Evolutionary conservation across 2,329 filamentous ascomycete species (phyloP), one percentile per base, ranked within the genome.

Genomic region (Fusarium drepaniforme): DNA sequence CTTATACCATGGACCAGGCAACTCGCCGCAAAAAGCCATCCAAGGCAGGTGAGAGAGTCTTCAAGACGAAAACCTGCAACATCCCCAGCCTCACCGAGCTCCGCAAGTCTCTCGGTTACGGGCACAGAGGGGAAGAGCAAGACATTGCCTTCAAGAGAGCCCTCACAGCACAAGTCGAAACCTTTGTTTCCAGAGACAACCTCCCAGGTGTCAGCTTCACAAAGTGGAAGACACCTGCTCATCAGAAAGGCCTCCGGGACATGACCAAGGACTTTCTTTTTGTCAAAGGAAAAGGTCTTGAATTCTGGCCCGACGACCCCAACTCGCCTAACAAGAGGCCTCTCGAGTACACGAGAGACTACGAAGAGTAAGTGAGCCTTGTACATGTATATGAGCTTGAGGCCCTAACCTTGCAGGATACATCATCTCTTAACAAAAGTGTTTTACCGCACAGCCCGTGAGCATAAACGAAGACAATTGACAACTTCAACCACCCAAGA

Each of bases 61-160:
- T 67, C 9, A 70, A 53, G n/a, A 70, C 58, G 16, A 74, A 68
- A 21, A 30, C 65, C 1, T 56, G n/a, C 18, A 30, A 53, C 3
- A 67, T 78, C 1, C 75, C 76, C 5, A 57, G 13, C 6, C 69
- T 78, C 21, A 76, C 57, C 5, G 21, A 64, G 8, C 73, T 78
- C 2, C 76, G 76, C 35, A 62, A 58, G 25, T 51, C 65, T 12
- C 73, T 78, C 8, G 76, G 69, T 5, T 78, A 76, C 57, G 73
- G 69, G 1, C 58, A 60, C n/a, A 16, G 59, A 15, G 60, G 64
- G 8, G 15, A 21, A 33, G 33, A 46, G 8, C 61, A 40, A 21
- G 73, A 76, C n/a, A 75, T 77, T 3, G 53, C 35, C 12, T 77
- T 78, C 38, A 77, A 77, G 21, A 76, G 18, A 13, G 63, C 57